A percentile compares a stretch with the other conserved stretches of the same genome.
phyloP scores from a whole-genome alignment of 176 grass and related monocot species.

The Alloteropsis semialata region DNA sequence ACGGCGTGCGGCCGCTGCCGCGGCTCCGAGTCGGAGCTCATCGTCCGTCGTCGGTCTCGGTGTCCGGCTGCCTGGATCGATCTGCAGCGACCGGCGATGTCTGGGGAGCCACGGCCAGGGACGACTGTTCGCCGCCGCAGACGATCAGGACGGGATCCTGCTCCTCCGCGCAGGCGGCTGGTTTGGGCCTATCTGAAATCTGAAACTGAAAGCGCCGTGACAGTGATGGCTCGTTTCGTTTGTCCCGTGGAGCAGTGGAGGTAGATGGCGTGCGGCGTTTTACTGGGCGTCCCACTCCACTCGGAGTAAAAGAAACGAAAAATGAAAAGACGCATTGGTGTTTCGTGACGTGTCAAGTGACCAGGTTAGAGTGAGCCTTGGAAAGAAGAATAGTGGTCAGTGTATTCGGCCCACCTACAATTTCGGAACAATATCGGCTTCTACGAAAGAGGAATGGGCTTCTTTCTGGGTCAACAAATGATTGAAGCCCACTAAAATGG shows the following conservation, averaged over 20 bases:
- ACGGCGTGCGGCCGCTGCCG: constrained; percentile 42
- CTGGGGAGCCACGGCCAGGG: background rate
- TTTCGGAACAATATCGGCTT: too few relatives aligned
- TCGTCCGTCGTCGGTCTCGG: background rate
- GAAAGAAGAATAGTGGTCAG: too few relatives aligned
- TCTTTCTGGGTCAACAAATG: too few relatives aligned
- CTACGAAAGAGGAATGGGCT: too few relatives aligned
- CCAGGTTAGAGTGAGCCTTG: background rate
- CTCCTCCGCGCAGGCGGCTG: background rate
- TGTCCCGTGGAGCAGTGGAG: background rate
- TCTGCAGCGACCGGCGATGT: background rate
- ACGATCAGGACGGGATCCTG: background rate
- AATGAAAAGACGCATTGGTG: background rate
- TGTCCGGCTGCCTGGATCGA: background rate
- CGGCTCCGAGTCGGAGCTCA: constrained; percentile 16
- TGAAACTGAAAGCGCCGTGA: background rate
- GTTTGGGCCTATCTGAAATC: background rate
- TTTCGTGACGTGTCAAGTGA: background rate
- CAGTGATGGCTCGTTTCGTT: background rate
- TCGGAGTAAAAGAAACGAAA: background rate
- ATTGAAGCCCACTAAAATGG: too few relatives aligned
- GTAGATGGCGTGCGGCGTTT: background rate
- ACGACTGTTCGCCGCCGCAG: background rate
- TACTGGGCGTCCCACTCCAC: background rate
- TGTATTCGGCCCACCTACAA: too few relatives aligned